Evolutionary conservation across 495 filamentous ascomycete species (phyloP), one percentile per base, ranked within the genome.

Genomic region (Neurospora tetraspora): DNA sequence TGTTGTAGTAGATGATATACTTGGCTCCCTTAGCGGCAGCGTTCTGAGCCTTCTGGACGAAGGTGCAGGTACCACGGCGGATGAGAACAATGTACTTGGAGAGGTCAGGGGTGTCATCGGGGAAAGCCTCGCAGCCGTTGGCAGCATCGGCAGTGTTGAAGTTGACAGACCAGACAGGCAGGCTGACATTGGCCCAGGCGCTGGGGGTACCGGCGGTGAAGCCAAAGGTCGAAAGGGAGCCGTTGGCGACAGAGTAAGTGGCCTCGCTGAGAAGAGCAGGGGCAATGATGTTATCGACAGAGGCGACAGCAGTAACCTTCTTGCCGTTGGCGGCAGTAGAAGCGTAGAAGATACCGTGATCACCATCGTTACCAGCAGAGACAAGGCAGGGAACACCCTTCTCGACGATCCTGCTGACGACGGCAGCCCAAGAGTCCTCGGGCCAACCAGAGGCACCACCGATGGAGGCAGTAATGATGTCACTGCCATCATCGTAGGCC

Each of bases 381-480:
- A 89, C 80, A 27, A 86, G 81, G 74, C 85, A 85, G 3, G 86
- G 86, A 3, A 89, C 83, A 37, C 88, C 88, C 38, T 82, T 79
- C 16, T 84, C 82, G n/a, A 87, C 87, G 71, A 89, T 88, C 31
- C 85, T 82, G 38, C 84, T 83, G 18, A 87, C 85, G 4, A 83
- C 86, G 12, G 82, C 80, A 18, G 85, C 82, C 86, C 87, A 88
- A 7, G 85, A 82, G 59, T 86, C 86, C 74, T 89, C 87, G 3
- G 80, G 80, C 86, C 87, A 89, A 14, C 88, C 88, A 0, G 81
- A 83, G 31, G 86, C 78, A 0, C 83, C 83, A n/a, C 88, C 88
- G 68, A 90, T 85, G 7, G 87, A 89, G 12, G 86, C 86, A 36
- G 88, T 87, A 75, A 90, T 90, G 74, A 90, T 84, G 76, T 89